A percentile compares a stretch with the other conserved stretches of the same genome.
These are phyloP conservation scores for Monosporascus sp. DNA, from an alignment of 2,329 filamentous ascomycete genomes.

Conservation along the genomic window DNA sequence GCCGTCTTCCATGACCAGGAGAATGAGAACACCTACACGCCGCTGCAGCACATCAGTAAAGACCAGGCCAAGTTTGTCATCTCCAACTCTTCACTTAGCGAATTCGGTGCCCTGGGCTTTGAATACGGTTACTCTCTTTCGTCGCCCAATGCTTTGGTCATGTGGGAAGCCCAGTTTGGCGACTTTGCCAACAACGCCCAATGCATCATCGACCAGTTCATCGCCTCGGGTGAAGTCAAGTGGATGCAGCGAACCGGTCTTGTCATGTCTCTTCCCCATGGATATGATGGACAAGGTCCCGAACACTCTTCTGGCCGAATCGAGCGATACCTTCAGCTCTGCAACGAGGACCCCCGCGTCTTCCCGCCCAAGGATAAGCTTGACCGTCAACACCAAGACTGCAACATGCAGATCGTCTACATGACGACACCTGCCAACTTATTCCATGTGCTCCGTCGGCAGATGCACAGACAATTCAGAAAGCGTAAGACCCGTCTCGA, in stretches of 20 bases:
- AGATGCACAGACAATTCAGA: slow-evolving; percentile 99
- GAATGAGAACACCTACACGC: slow-evolving; percentile 86
- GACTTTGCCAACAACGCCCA: slow-evolving; percentile 99
- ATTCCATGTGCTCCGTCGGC: slow-evolving; percentile 93
- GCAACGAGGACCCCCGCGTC: slow-evolving; percentile 92
- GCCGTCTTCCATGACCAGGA: slow-evolving; percentile 97
- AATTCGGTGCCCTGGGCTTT: slow-evolving; percentile 77
- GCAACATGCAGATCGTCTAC: slow-evolving; percentile 98
- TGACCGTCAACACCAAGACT: slow-evolving; percentile 96
- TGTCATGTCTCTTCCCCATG: slow-evolving; percentile 93
- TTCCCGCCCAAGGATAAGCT: slow-evolving; percentile 87
- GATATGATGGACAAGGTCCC: slow-evolving; percentile 95
- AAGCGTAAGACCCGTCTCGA: slow-evolving; percentile 66
- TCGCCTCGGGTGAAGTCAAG: slow-evolving; percentile 95
- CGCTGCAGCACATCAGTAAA: slow-evolving; percentile 80
- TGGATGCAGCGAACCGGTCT: slow-evolving; percentile 98
- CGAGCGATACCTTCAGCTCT: slow-evolving; percentile 94
- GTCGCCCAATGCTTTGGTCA: slow-evolving; percentile 92
- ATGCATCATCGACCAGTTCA: slow-evolving; percentile 98
- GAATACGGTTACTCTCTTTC: slow-evolving; percentile 98
- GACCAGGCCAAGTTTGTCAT: slow-evolving; percentile 96
- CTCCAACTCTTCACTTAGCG: slow-evolving; percentile 82
- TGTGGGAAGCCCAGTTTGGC: slow-evolving; percentile 99
- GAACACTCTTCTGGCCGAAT: slow-evolving; percentile 97
- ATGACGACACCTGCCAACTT: slow-evolving; percentile 94